A percentile compares a stretch with the other conserved stretches of the same genome.
These are phyloP conservation scores for Dictyostelium brefeldianum DNA, from an alignment of 78 protist genomes.

Conservation along the genomic window DNA sequence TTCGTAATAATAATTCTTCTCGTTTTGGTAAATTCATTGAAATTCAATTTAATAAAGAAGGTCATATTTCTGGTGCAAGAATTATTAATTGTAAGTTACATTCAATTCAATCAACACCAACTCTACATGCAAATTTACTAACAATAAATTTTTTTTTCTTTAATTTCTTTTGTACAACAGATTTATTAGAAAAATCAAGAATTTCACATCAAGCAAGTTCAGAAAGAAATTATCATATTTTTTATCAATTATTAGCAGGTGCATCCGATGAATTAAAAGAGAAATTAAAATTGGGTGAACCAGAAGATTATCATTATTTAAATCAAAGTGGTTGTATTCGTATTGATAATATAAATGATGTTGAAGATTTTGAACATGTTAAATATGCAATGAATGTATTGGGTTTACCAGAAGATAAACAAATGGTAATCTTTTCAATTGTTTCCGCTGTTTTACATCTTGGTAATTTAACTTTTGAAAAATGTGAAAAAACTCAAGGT, in stretches of 20 bases:
- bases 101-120: too few relatives aligned
- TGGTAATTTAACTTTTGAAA: slow-evolving; percentile 78
- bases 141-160: neutral
- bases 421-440: slow-evolving; percentile 60
- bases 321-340: slow-evolving; percentile 82
- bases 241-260: slow-evolving; percentile 79
- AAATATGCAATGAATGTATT: slow-evolving; percentile 76
- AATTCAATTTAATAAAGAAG: slow-evolving; percentile 80
- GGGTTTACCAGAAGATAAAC: slow-evolving; percentile 83
- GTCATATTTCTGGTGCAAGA: slow-evolving; percentile 79
- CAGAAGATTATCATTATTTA: slow-evolving; percentile 82
- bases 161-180: neutral
- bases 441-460: slow-evolving; percentile 77
- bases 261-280: slow-evolving; percentile 58
- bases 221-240: slow-evolving; percentile 86
- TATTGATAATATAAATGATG: slow-evolving; percentile 89
- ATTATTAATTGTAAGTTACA: slow-evolving; percentile 69
- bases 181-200: slow-evolving; percentile 79
- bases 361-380: slow-evolving; percentile 77
- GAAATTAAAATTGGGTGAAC: slow-evolving; percentile 47
- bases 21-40: slow-evolving; percentile 88
- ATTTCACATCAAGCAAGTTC: slow-evolving; percentile 77
- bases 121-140: too few relatives aligned
- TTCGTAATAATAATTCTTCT: slow-evolving; percentile 81
- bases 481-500: slow-evolving; percentile 74